A percentile compares a stretch with the other conserved stretches of the same genome.
phyloP scores from a whole-genome alignment of 2,329 filamentous ascomycete species.

The Cercospora sp. region DNA sequence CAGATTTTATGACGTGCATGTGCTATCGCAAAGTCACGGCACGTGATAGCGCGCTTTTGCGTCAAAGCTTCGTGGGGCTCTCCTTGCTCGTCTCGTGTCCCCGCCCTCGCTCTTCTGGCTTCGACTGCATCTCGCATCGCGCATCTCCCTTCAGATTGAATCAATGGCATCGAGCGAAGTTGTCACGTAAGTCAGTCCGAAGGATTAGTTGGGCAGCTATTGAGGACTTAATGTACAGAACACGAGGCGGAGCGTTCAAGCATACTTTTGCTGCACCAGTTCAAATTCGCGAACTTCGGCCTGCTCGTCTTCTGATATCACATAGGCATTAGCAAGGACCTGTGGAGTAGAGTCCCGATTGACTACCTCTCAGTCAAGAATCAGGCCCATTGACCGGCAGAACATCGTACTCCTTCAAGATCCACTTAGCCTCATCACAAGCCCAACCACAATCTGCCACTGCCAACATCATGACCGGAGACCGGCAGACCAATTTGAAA shows the following conservation, averaged over 20 bases:
- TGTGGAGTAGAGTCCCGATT: neutral
- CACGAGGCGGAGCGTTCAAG: neutral
- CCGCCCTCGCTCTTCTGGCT: neutral
- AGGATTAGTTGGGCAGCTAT: neutral
- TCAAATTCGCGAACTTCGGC: neutral
- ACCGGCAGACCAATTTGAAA: neutral
- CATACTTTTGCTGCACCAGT: neutral
- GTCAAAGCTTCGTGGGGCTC: neutral
- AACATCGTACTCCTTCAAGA: neutral
- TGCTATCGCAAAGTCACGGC: neutral
- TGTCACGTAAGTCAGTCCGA: neutral
- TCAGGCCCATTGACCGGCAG: neutral
- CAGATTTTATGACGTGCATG: conserved; percentile 10
- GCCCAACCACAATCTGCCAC: neutral
- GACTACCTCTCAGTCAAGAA: neutral
- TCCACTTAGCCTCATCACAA: neutral
- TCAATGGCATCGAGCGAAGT: neutral
- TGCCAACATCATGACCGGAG: neutral
- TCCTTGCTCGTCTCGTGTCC: neutral
- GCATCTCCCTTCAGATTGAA: neutral
- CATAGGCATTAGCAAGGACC: neutral
- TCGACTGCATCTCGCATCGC: neutral
- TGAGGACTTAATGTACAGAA: neutral
- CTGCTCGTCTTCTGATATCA: neutral
- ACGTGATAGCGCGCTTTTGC: neutral